Evolutionary conservation across 2,329 filamentous ascomycete species (phyloP).

Genomic region (Neocucurbitaria cava): DNA sequence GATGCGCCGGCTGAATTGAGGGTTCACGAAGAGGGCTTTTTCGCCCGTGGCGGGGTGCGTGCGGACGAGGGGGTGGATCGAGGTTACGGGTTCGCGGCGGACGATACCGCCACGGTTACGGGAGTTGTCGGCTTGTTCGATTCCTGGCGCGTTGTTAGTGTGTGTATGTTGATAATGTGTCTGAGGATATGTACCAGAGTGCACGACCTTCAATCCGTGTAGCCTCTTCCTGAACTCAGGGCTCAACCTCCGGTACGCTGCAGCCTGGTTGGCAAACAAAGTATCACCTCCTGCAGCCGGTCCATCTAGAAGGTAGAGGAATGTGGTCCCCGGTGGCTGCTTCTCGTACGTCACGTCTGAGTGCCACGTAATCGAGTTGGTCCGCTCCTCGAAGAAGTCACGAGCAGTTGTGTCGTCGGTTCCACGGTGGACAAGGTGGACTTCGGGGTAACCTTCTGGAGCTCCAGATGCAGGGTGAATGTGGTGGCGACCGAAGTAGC

Average conservation of each 20-base stretch:
- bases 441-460: conserved; percentile 74
- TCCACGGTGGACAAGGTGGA: conserved; percentile 80
- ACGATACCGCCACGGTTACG: conserved; percentile 72
- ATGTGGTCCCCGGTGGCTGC: conserved; percentile 89
- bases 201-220: conserved; percentile 80
- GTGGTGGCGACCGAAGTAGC: conserved; percentile 82
- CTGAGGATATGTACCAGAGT: conserved; percentile 67
- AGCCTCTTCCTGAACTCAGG: conserved; percentile 80
- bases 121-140: conserved; percentile 77
- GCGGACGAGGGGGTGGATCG: conserved; percentile 77
- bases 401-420: conserved; percentile 67
- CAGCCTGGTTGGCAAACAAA: conserved; percentile 78
- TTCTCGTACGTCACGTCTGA: conserved; percentile 86
- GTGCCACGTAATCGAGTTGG: conserved; percentile 87
- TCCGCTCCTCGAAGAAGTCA: conserved; percentile 71
- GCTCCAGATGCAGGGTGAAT: conserved; percentile 81
- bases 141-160: conserved; percentile 41
- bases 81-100: conserved; percentile 76
- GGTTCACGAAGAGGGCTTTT: conserved; percentile 83
- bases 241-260: conserved; percentile 82
- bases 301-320: conserved; percentile 85
- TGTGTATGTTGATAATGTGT: background rate
- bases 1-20: conserved; percentile 83
- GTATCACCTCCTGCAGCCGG: conserved; percentile 85
- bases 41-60: conserved; percentile 83